Conservation (phyloP, 305 asterid species). For the Ilex paraguariensis region DNA sequence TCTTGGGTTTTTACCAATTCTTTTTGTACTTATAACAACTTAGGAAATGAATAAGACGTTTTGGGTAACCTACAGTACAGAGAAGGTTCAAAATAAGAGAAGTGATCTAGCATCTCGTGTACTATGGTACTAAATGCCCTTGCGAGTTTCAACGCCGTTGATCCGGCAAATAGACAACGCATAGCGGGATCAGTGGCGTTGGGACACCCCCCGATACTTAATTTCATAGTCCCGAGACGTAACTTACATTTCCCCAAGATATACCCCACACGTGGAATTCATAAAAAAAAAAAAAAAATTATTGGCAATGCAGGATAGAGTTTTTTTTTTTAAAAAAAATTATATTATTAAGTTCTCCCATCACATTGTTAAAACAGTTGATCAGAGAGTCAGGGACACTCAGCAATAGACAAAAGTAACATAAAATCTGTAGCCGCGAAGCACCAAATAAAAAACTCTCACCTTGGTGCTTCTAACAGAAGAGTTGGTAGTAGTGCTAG, state of each 20-base stretch:
- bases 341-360: too few relatives aligned
- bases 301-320: neutral
- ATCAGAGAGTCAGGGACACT: neutral
- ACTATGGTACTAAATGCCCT: neutral
- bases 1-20: too few relatives aligned
- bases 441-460: constrained; percentile 9
- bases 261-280: constrained; percentile 50
- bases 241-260: constrained; percentile 11
- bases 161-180: constrained; percentile 13
- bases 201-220: constrained; percentile 7
- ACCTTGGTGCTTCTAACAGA: constrained; percentile 40
- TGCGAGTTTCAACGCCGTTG: constrained; percentile 9
- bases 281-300: constrained; percentile 8
- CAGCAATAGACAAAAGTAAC: constrained; percentile 7
- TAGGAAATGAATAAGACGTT: too few relatives aligned
- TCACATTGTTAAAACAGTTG: too few relatives aligned
- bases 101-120: constrained; percentile 10
- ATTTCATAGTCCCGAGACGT: constrained; percentile 15
- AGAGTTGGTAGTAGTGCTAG: constrained; percentile 32
- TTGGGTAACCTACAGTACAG: neutral
- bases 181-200: constrained; percentile 38
- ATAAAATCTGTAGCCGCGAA: neutral
- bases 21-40: too few relatives aligned
- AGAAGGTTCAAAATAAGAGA: constrained; percentile 2
- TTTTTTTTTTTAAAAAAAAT: neutral